Percentiles rank a stretch among this genome's conserved stretches.
Conservation (phyloP, 805 yeast genomes). For the Yarrowia divulgata region DNA sequence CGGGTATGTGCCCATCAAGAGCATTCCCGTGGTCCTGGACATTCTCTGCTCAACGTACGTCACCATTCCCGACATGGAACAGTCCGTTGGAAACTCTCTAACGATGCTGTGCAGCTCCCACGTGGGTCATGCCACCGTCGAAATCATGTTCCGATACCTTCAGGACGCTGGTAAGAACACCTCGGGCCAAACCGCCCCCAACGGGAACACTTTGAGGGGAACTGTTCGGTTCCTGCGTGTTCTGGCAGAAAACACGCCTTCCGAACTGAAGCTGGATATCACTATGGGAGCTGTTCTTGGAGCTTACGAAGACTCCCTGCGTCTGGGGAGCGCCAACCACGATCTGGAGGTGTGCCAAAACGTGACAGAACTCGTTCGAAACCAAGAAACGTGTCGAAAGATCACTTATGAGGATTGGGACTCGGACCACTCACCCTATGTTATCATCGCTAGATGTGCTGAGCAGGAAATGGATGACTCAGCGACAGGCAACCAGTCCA, state of each 20-base stretch:
- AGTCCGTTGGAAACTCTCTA: conserved; percentile 53
- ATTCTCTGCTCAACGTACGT: conserved; percentile 57
- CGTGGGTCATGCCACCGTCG: conserved; percentile 51
- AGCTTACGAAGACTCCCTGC: conserved; percentile 50
- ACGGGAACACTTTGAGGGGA: conserved; percentile 51
- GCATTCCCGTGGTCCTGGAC: conserved; percentile 53
- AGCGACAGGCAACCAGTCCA: conserved; percentile 1
- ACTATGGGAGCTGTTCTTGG: conserved; percentile 50
- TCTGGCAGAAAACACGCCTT: conserved; percentile 47
- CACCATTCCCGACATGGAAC: conserved; percentile 51
- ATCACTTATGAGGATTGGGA: conserved; percentile 49
- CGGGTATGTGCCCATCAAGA: conserved; percentile 57
- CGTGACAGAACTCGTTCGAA: conserved; percentile 54
- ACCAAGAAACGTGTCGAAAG: conserved; percentile 46
- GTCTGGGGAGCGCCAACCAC: conserved; percentile 53
- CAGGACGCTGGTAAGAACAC: conserved; percentile 44
- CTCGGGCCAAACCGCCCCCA: conserved; percentile 37
- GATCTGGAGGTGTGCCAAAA: conserved; percentile 55
- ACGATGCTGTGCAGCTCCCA: conserved; percentile 53
- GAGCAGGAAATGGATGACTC: conserved; percentile 20
- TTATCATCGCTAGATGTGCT: conserved; percentile 44
- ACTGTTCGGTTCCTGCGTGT: conserved; percentile 50
- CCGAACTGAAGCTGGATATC: conserved; percentile 46
- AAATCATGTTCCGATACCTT: conserved; percentile 49
- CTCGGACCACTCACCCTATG: conserved; percentile 53